Evolutionary conservation across 345 rosid genomes (phyloP), one percentile per base, ranked within the genome.

Genomic region (Tarenaya hassleriana): DNA sequence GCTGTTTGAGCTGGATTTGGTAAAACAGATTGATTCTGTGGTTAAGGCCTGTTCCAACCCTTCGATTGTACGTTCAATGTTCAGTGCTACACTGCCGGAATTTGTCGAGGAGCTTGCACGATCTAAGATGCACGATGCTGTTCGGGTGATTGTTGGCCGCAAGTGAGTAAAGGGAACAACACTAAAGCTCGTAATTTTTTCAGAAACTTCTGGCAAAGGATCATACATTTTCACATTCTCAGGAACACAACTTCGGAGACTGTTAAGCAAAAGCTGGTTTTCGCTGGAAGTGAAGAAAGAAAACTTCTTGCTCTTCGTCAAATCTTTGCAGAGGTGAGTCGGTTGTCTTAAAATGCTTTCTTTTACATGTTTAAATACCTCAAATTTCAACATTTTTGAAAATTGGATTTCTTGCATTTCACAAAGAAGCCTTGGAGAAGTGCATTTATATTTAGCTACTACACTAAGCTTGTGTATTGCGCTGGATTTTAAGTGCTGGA

Each of bases 31-130:
- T 8, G 98, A 92, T 72, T 70, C 66, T 56, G 92, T 92, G 63
- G 94, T 88, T 9, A 83, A 88, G 74, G 90, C 94, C 38, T 88
- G 98, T 60, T 78, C 96, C 12, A 88, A 92, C 56, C 96, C 96
- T 58, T 79, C 88, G 42, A 75, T 92, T 62, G 39, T 75, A 66
- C 88, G 94, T 11, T 77, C 95, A 35, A 55, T 92, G 64, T 92
- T 92, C 69, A 92, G 96, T 84, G 98, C 98, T 59, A 92, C 98
- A 32, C 69, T 92, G 35, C 98, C 98, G 5, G 98, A 88, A 73
- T 81, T 52, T 64, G 90, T 88, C 53, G 98, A 88, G 76, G 96
- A 88, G 68, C 90, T 88, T 64, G 96, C 96, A 54, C 86, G 95
- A 21, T 75, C 95, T 47, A 77, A 82, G 38, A 85, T 92, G 98